Evolutionary conservation across 176 grass and related monocot species (phyloP), one percentile per base, ranked within the genome.

Genomic region (Musa beccarii): DNA sequence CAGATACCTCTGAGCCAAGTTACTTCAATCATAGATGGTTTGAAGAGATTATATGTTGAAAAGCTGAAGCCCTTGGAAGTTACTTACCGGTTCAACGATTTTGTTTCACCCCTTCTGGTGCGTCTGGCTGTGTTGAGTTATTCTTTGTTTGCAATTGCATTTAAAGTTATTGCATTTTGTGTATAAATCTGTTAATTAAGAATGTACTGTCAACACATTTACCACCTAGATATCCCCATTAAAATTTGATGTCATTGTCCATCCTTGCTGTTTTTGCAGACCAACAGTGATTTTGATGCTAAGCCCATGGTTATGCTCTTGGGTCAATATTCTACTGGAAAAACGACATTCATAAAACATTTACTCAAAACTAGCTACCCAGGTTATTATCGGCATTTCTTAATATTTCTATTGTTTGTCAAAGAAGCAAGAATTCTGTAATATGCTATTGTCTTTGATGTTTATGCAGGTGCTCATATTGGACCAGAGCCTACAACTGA

Each of bases 291-390:
- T 88, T 96, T 96, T 89, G 92, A 96, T 85, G 92, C 89, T 79
- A 96, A 92, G 53, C 89, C 92, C 78, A 96, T 96, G 92, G 92
- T 96, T 82, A 96, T 96, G 92, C 89, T 96, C 72, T 89, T 96
- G 73, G 92, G 92, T 69, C 92, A 96, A 84, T 96, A 96, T 84
- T 96, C 92, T 79, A 96, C 92, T 0, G 92, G 92, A 14, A 96
- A 96, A 90, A 96, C 92, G 15, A 96, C 89, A 77, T 96, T 96
- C 76, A 96, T 96, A 54, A 96, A 96, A 22, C 92, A 96, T 86
- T 79, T 96, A 21, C 83, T 92, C 19, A 89, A 77, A 86, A 79
- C 80, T 82, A 83, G 85, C 83, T 96, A 92, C 86, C 92, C 92
- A 92, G 92, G 92, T 96, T 82, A 12, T 49, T 72, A 25, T 80